Evolutionary conservation across 768 basidiomycete genomes (phyloP).

Genomic region (Leccinum rimulosum): DNA sequence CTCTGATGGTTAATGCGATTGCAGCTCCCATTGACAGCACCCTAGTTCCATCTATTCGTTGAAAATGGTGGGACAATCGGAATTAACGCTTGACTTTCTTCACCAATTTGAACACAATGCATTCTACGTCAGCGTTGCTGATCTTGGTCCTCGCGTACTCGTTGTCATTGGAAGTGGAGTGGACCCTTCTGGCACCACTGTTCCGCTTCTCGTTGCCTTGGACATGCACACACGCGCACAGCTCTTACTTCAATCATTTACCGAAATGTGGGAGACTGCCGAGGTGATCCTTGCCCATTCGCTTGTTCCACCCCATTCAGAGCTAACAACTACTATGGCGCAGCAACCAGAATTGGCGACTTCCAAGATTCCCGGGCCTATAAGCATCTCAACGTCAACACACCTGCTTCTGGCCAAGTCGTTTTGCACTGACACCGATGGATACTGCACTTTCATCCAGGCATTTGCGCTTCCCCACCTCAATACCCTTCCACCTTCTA

Average conservation of each 20-base stretch:
- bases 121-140: neutral
- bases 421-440: neutral
- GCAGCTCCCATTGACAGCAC: neutral
- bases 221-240: conserved; percentile 14
- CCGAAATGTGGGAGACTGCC: neutral
- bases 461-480: neutral
- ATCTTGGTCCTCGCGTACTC: conserved; percentile 19
- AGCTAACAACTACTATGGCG: neutral
- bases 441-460: conserved; percentile 10
- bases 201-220: conserved; percentile 6
- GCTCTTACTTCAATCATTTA: conserved; percentile 1
- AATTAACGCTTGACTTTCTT: conserved; percentile 10
- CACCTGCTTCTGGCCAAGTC: conserved; percentile 15
- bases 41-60: conserved; percentile 12
- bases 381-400: conserved; percentile 19
- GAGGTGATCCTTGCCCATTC: neutral
- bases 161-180: neutral
- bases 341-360: neutral
- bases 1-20: neutral
- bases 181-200: too few relatives aligned
- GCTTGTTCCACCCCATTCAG: neutral
- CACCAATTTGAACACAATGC: conserved; percentile 5
- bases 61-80: neutral
- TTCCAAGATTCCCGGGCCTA: neutral
- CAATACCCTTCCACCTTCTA: neutral